These are phyloP conservation scores for Cordyceps fumosorosea DNA, from an alignment of 2,329 filamentous ascomycete species.

Conservation along the genomic window DNA sequence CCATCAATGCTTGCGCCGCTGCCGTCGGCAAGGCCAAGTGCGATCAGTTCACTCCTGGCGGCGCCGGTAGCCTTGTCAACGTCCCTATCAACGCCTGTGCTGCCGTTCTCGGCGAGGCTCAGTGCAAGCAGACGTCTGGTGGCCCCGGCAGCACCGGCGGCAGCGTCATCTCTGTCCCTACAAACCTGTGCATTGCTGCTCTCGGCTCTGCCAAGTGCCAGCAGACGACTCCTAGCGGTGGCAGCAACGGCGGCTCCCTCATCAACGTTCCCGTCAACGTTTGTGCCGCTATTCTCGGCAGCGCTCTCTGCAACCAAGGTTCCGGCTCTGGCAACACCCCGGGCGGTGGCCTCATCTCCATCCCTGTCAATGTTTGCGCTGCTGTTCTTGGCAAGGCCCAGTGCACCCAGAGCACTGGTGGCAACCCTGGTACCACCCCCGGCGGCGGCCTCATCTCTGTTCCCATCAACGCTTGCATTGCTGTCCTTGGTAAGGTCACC, in stretches of 20 bases:
- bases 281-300: not conserved
- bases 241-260: not conserved
- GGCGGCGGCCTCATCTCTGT: not conserved
- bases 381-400: conserved; percentile 2
- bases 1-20: not conserved
- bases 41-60: not conserved
- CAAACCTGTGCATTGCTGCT: not conserved
- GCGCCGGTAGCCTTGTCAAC: not conserved
- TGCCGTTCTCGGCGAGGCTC: not conserved
- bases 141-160: not conserved
- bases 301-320: not conserved
- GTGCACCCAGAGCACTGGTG: conserved; percentile 1
- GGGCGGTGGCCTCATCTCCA: not conserved
- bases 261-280: not conserved
- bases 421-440: no score
- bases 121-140: conserved; percentile 3
- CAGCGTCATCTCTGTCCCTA: not conserved
- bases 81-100: conserved; percentile 3
- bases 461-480: not conserved
- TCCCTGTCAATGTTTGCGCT: conserved; percentile 4
- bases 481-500: not conserved
- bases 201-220: not conserved
- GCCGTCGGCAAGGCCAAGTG: not conserved
- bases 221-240: not conserved
- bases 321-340: not conserved